Percentiles rank a stretch among this genome's conserved stretches.
Conservation (phyloP, 306 rosid genomes). For the Casuarina glauca region DNA sequence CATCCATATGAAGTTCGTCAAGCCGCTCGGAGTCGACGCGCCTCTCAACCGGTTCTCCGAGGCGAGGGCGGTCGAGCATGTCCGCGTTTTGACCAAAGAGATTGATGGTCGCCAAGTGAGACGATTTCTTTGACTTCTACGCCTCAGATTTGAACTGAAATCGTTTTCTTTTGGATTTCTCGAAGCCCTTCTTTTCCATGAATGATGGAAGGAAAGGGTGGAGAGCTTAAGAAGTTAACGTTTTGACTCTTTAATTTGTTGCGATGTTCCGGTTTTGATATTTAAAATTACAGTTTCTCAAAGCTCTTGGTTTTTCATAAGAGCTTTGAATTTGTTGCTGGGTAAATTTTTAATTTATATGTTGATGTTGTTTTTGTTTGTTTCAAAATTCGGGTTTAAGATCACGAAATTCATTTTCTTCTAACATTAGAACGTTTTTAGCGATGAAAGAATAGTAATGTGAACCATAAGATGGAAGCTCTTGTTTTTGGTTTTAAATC, state of each 20-base stretch:
- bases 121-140: not conserved
- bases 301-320: no score
- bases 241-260: not conserved
- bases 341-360: not conserved
- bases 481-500: constrained; percentile 27
- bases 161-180: not conserved
- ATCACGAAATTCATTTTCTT: not conserved
- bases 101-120: constrained; percentile 95
- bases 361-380: not conserved
- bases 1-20: constrained; percentile 73
- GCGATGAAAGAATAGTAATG: not conserved
- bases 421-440: not conserved
- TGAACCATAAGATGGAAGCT: not conserved
- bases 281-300: no score
- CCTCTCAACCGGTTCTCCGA: constrained; percentile 88
- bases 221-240: not conserved
- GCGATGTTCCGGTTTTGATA: not conserved
- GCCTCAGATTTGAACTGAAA: not conserved
- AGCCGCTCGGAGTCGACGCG: constrained; percentile 66
- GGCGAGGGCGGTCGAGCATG: constrained; percentile 76
- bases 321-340: not conserved
- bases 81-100: constrained; percentile 71
- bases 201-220: not conserved
- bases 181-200: not conserved
- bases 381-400: not conserved